These are phyloP conservation scores for Globisporangium iwayamae DNA, from an alignment of 352 stramenopile genomes.

Conservation along the genomic window DNA sequence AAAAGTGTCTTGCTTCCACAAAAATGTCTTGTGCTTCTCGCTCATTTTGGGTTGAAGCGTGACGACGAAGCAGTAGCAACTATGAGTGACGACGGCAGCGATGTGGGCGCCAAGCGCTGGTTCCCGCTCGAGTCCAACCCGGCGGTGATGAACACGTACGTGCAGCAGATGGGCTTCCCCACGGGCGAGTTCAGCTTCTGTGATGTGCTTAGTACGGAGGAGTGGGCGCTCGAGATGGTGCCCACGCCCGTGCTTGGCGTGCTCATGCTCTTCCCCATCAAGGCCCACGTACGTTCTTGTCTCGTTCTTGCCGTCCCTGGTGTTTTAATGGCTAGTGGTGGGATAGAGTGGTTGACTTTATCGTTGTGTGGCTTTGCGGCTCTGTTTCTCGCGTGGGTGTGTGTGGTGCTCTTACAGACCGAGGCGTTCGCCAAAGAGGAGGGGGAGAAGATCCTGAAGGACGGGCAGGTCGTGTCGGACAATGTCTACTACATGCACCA, in stretches of 20 bases:
- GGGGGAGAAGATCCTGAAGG: slow-evolving; percentile 51
- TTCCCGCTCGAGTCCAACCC: slow-evolving; percentile 95
- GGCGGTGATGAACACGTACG: slow-evolving; percentile 94
- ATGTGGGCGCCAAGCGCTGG: slow-evolving; percentile 62
- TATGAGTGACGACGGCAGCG: slow-evolving; percentile 38
- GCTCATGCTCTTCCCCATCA: slow-evolving; percentile 96
- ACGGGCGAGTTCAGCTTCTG: slow-evolving; percentile 84
- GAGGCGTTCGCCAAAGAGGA: slow-evolving; percentile 81
- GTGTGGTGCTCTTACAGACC: slow-evolving; percentile 29
- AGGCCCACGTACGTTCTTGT: slow-evolving; percentile 56
- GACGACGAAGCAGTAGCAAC: not conserved
- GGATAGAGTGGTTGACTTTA: slow-evolving; percentile 10
- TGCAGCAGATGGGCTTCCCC: slow-evolving; percentile 92
- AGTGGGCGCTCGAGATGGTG: slow-evolving; percentile 97
- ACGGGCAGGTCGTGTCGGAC: slow-evolving; percentile 71
- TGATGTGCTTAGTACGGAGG: slow-evolving; percentile 95
- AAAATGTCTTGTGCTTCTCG: not conserved
- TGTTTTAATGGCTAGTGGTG: not conserved
- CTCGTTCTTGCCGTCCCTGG: not conserved
- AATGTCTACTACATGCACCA: slow-evolving; percentile 93
- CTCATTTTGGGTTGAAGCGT: slow-evolving; percentile 10
- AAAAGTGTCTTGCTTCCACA: too few relatives aligned
- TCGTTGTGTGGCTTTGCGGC: not conserved
- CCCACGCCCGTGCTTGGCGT: slow-evolving; percentile 90
- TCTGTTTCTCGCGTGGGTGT: not conserved